These are phyloP conservation scores for Linnemannia schmuckeri DNA, from an alignment of 192 early-diverging fungal species.

Conservation along the genomic window DNA sequence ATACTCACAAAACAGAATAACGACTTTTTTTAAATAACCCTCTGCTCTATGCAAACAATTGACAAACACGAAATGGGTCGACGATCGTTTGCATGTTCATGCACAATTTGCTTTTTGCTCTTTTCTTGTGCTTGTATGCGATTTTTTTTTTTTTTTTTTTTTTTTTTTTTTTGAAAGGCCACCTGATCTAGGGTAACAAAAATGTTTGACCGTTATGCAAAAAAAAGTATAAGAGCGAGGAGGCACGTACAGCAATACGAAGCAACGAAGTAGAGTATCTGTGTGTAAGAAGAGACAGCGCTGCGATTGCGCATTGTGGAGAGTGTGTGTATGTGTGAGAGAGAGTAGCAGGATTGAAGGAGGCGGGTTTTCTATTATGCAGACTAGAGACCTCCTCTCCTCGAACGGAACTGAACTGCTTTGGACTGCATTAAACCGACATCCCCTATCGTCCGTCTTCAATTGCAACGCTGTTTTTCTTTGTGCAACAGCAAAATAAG, in stretches of 20 bases:
- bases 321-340: not conserved
- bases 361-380: too few species aligned
- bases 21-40: not conserved
- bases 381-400: too few species aligned
- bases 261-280: not conserved
- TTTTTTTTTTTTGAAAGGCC: not conserved
- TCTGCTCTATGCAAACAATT: not conserved
- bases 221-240: not conserved
- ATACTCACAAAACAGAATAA: not conserved
- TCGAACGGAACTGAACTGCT: too few species aligned
- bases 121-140: not conserved
- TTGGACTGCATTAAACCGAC: too few species aligned
- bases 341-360: not conserved
- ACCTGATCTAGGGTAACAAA: constrained; percentile 4
- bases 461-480: too few species aligned
- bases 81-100: constrained; percentile 9
- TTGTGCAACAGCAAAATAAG: too few species aligned
- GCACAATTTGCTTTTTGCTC: not conserved
- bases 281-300: too few species aligned
- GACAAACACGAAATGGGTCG: not conserved
- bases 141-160: not conserved
- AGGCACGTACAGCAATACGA: not conserved
- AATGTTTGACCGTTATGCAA: not conserved
- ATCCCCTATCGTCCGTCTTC: too few species aligned
- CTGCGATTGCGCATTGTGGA: not conserved